phyloP scores from a whole-genome alignment of 1,139 yeast genomes.

The Pichia sp. region DNA sequence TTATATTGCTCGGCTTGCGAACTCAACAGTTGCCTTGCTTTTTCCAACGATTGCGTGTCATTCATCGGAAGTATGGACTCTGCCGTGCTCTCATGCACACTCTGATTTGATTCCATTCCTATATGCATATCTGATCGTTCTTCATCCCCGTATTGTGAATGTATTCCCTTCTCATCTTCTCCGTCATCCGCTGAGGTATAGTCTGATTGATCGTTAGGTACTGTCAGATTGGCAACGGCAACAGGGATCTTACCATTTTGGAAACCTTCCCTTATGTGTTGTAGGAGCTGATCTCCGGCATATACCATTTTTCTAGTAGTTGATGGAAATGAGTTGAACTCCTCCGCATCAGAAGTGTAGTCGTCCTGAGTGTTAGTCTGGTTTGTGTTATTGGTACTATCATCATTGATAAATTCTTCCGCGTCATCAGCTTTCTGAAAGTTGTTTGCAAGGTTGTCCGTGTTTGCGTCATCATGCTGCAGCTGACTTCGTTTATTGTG shows the following conservation, averaged over 20 bases:
- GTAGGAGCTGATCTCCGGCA: slow-evolving; percentile 20
- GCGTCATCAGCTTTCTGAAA: not conserved
- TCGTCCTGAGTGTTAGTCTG: slow-evolving; percentile 17
- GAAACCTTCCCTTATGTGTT: slow-evolving; percentile 18
- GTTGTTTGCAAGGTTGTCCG: too few species aligned
- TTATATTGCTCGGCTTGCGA: slow-evolving; percentile 5
- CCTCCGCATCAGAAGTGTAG: slow-evolving; percentile 23
- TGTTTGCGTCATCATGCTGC: too few species aligned
- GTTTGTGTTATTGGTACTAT: slow-evolving; percentile 1
- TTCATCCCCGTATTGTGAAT: not conserved
- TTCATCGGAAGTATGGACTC: not conserved
- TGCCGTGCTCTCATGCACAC: not conserved
- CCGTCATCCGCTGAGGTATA: slow-evolving; percentile 23
- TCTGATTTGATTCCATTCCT: not conserved
- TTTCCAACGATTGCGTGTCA: not conserved
- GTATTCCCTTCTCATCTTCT: not conserved
- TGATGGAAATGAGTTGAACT: slow-evolving; percentile 16
- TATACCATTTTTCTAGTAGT: slow-evolving; percentile 18
- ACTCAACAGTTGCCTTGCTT: slow-evolving; percentile 1
- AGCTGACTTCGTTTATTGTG: not conserved
- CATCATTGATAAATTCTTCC: not conserved
- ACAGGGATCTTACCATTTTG: slow-evolving; percentile 4
- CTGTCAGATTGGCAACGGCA: slow-evolving; percentile 4
- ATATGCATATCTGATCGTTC: too few species aligned
- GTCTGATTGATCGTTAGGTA: slow-evolving; percentile 16